Evolutionary conservation across 768 basidiomycete genomes (phyloP), one percentile per base, ranked within the genome.

Genomic region (Mrakia hoshinonis): DNA sequence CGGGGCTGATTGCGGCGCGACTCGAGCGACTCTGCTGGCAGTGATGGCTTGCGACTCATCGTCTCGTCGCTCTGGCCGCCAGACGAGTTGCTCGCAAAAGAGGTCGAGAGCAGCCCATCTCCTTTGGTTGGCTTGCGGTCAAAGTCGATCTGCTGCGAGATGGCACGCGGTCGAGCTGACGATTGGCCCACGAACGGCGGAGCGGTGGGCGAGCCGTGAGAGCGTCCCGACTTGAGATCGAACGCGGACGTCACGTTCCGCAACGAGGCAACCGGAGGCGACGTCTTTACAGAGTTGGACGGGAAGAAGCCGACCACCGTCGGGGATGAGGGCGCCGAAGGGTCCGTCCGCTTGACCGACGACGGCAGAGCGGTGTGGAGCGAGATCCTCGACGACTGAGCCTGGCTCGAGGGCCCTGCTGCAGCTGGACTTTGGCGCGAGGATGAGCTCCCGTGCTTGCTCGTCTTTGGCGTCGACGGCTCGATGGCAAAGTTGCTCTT

Each of bases 401-500:
- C 29, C 13, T 24, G 39, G 15, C 43, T 58, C 24, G 54, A 38
- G 1, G 54, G 52, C 4, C 52, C 67, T 26, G 67, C 54, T 7
- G 51, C 13, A 13, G 15, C 54, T 11, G 54, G 39, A n/a, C 43
- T 55, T 11, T 26, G 38, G 10, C 43, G 22, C 26, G 55, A n/a
- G n/a, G n/a, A 46, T 10, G 67, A 47, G 3, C 10, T n/a, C 52
- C 43, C 43, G 43, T 6, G 43, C 34, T 61, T 38, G 18, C 13
- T n/a, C 31, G 55, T 36, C 36, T 61, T 61, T 18, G 58, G 61
- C n/a, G 62, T 43, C 47, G 49, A 26, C 48, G 64, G 46, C 51
- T 78, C 78, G 15, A 75, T 74, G 1, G 71, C 72, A 52, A 80
- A 78, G 67, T 79, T 80, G 70, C 74, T 76, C 54, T 79, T 79